These are phyloP conservation scores for Pseudocercospora crystallina DNA, from an alignment of 2,329 filamentous ascomycete genomes.

Conservation along the genomic window DNA sequence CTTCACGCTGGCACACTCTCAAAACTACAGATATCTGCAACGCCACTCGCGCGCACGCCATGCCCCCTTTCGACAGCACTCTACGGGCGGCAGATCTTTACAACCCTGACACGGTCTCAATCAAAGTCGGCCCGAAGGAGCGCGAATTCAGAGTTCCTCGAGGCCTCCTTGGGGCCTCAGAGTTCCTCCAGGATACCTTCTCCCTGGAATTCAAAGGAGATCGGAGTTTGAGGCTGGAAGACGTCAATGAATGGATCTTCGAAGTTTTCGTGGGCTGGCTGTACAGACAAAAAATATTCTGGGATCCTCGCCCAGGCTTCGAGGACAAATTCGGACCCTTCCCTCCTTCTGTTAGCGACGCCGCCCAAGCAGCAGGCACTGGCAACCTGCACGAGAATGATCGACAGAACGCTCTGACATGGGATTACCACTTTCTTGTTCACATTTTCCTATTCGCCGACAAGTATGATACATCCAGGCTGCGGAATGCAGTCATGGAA, in stretches of 20 bases:
- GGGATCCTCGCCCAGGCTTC: not conserved
- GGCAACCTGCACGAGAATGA: not conserved
- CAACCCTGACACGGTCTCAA: not conserved
- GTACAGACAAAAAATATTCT: not conserved
- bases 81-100: not conserved
- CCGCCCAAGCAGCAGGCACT: not conserved
- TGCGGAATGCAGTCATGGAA: not conserved
- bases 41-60: no score
- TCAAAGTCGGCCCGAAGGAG: not conserved
- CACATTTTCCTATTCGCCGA: not conserved
- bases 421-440: not conserved
- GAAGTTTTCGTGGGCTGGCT: not conserved
- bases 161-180: not conserved
- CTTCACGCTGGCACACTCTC: no score
- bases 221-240: not conserved
- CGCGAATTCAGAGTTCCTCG: not conserved
- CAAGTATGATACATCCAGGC: not conserved
- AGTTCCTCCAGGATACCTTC: slow-evolving; percentile 1
- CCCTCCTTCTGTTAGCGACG: not conserved
- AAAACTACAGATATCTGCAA: no score
- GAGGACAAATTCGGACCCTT: not conserved
- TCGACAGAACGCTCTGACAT: not conserved
- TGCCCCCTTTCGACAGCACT: no score
- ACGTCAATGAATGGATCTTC: not conserved
- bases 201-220: no score